phyloP scores from a whole-genome alignment of 2,329 filamentous ascomycete genomes.

The Pseudonectria foliicola region DNA sequence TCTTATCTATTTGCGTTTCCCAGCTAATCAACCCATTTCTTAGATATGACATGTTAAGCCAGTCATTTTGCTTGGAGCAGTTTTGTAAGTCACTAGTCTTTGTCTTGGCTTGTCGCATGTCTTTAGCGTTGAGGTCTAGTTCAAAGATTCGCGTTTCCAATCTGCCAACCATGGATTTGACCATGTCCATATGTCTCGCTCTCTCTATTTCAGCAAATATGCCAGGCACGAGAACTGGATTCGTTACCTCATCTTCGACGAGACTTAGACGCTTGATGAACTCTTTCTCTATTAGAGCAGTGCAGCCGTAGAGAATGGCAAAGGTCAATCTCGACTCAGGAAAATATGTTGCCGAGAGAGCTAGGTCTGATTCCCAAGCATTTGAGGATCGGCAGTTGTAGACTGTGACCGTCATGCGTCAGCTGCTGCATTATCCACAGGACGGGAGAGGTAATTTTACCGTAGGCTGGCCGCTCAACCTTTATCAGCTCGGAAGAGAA shows the following conservation, averaged over 20 bases:
- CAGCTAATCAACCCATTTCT: slow-evolving; percentile 5
- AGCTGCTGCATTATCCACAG: too few species aligned
- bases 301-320: slow-evolving; percentile 7
- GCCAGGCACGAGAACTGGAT: slow-evolving; percentile 3
- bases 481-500: slow-evolving; percentile 1
- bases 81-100: too few species aligned
- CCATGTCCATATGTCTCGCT: neutral
- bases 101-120: neutral
- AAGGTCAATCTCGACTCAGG: neutral
- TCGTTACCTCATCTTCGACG: neutral
- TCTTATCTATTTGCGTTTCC: neutral
- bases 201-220: slow-evolving; percentile 5
- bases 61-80: slow-evolving; percentile 2
- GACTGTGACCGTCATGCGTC: neutral
- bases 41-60: slow-evolving; percentile 2
- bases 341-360: slow-evolving; percentile 4
- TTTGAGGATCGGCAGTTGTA: slow-evolving; percentile 6
- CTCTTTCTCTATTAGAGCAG: slow-evolving; percentile 1
- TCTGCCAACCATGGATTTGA: slow-evolving; percentile 1
- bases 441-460: neutral
- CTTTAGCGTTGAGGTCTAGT: neutral
- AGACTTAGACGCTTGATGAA: neutral
- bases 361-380: slow-evolving; percentile 4
- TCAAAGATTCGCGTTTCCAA: neutral
- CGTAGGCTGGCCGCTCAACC: slow-evolving; percentile 5